phyloP scores from a whole-genome alignment of 2,329 filamentous ascomycete species.

The Penicillium sp. region DNA sequence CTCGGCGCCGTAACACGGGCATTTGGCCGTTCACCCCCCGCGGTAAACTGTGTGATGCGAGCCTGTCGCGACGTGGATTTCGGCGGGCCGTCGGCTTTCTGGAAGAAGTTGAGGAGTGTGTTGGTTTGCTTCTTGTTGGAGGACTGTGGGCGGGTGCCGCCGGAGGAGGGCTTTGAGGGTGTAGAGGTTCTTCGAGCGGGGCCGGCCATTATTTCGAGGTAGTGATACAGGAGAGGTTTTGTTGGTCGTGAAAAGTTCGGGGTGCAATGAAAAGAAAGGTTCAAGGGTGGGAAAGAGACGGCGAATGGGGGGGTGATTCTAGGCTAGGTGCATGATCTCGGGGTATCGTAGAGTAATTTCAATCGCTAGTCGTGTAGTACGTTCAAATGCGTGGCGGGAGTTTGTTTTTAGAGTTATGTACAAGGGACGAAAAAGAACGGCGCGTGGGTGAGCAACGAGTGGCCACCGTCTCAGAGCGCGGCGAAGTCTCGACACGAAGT shows the following conservation, averaged over 20 bases:
- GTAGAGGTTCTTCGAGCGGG: slow-evolving; percentile 31
- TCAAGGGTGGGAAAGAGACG: not conserved
- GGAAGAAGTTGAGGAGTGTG: slow-evolving; percentile 76
- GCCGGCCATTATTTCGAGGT: slow-evolving; percentile 30
- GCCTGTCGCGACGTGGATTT: slow-evolving; percentile 55
- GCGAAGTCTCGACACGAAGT: slow-evolving; percentile 27
- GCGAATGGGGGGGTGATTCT: not conserved
- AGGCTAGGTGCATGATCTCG: not conserved
- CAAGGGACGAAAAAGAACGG: not conserved
- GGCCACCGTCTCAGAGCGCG: slow-evolving; percentile 23
- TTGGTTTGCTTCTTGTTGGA: slow-evolving; percentile 53
- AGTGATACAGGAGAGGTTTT: not conserved
- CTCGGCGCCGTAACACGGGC: slow-evolving; percentile 18
- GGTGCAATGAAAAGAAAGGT: not conserved
- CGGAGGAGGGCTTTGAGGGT: slow-evolving; percentile 34
- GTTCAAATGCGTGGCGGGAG: not conserved
- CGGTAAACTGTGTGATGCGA: slow-evolving; percentile 58
- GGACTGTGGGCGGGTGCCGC: slow-evolving; percentile 20
- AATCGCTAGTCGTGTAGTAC: not conserved
- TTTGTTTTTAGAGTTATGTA: not conserved
- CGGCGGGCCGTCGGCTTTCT: slow-evolving; percentile 64
- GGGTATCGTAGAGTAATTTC: not conserved
- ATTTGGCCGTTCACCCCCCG: slow-evolving; percentile 38
- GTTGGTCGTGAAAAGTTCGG: not conserved
- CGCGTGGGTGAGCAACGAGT: not conserved